Percentiles rank a stretch among this genome's conserved stretches.
phyloP scores from a whole-genome alignment of 1,139 yeast species.

The Kodamaea fungicola region DNA sequence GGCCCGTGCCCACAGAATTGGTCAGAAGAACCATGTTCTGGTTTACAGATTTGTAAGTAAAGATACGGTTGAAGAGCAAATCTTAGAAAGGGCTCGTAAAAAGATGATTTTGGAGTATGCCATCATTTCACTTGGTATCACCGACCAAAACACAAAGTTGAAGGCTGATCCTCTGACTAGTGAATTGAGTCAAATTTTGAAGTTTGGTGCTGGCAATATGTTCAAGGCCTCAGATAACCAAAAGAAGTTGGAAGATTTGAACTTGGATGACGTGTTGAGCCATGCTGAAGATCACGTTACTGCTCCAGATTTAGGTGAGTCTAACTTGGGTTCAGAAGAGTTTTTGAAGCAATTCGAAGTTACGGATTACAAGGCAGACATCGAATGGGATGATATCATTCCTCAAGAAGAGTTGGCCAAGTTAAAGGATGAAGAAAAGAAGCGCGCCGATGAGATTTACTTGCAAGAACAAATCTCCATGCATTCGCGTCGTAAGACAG shows the following conservation, averaged over 20 bases:
- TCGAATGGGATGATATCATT: slow-evolving; percentile 98
- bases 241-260: slow-evolving; percentile 90
- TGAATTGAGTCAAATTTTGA: slow-evolving; percentile 87
- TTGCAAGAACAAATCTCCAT: slow-evolving; percentile 87
- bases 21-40: slow-evolving; percentile 96
- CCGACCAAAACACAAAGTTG: slow-evolving; percentile 58
- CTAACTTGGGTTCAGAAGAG: slow-evolving; percentile 97
- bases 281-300: slow-evolving; percentile 98
- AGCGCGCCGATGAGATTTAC: slow-evolving; percentile 79
- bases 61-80: slow-evolving; percentile 97
- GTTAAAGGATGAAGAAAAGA: slow-evolving; percentile 88
- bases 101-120: slow-evolving; percentile 99
- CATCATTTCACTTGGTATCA: slow-evolving; percentile 90
- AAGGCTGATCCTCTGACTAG: slow-evolving; percentile 72
- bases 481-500: slow-evolving; percentile 77
- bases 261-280: slow-evolving; percentile 89
- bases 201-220: slow-evolving; percentile 99
- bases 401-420: slow-evolving; percentile 91
- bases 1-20: slow-evolving; percentile 99
- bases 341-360: slow-evolving; percentile 96
- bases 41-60: slow-evolving; percentile 95
- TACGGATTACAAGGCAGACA: slow-evolving; percentile 97
- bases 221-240: slow-evolving; percentile 90
- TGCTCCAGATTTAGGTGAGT: slow-evolving; percentile 93
- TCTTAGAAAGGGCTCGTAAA: slow-evolving; percentile 91